Evolutionary conservation across 768 basidiomycete genomes (phyloP).

Genomic region (Amanita rubescens): DNA sequence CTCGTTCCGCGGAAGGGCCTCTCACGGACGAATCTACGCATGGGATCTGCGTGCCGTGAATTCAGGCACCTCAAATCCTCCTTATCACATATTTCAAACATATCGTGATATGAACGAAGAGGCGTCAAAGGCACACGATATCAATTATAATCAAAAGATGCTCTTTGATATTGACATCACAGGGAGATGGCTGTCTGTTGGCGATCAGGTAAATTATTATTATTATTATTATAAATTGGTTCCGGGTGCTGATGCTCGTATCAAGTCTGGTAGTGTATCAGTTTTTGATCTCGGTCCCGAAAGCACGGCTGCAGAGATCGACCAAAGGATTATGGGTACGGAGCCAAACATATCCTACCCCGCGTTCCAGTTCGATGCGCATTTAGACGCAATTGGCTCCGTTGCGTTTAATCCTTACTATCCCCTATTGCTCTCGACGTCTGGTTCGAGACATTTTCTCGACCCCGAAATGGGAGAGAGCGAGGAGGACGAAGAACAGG

Average conservation of each 20-base stretch:
- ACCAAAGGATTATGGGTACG: too few species aligned
- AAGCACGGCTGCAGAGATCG: background rate
- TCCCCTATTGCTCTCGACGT: constrained; percentile 52
- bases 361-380: constrained; percentile 39
- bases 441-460: constrained; percentile 72
- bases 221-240: too few species aligned
- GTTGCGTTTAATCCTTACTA: constrained; percentile 65
- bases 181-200: constrained; percentile 57
- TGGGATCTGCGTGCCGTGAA: constrained; percentile 74
- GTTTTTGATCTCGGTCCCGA: constrained; percentile 32
- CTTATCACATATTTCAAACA: constrained; percentile 31
- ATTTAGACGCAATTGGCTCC: constrained; percentile 68
- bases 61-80: constrained; percentile 22
- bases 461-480: constrained; percentile 18
- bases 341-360: constrained; percentile 17
- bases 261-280: constrained; percentile 45
- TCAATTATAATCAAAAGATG: constrained; percentile 43
- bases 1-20: constrained; percentile 58
- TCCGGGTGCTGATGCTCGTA: constrained; percentile 18
- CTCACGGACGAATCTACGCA: constrained; percentile 39
- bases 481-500: constrained; percentile 6
- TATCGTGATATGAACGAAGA: constrained; percentile 39
- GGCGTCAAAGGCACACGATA: background rate
- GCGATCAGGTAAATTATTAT: constrained; percentile 52
- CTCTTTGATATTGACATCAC: constrained; percentile 70